phyloP scores from a whole-genome alignment of 2,329 filamentous ascomycete genomes.

The Fusarium irregulare region DNA sequence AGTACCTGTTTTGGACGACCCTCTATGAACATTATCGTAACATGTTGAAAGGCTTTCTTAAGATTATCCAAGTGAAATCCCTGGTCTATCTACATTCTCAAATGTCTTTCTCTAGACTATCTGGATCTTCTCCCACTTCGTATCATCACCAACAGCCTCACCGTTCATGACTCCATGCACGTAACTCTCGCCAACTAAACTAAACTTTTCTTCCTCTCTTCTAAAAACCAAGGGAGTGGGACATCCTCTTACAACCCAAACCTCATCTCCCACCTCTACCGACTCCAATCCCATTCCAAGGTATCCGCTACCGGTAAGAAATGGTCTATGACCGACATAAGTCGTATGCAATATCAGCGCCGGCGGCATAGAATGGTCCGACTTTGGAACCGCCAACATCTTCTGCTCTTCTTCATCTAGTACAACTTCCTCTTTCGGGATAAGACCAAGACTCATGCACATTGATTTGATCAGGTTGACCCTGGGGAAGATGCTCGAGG shows the following conservation, averaged over 20 bases:
- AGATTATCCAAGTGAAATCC: too few species aligned
- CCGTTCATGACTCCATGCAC: slow-evolving; percentile 6
- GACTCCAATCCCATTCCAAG: background rate
- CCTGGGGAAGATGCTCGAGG: background rate
- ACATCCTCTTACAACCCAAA: background rate
- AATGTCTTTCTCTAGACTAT: too few species aligned
- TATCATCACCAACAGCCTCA: background rate
- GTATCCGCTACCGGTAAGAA: background rate
- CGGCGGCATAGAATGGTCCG: background rate
- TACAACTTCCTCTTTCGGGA: rapidly evolving
- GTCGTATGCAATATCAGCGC: background rate
- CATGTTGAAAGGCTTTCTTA: too few species aligned
- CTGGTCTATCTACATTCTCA: too few species aligned
- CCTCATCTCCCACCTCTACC: background rate
- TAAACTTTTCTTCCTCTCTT: rapidly evolving
- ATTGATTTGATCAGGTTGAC: background rate
- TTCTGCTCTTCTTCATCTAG: background rate
- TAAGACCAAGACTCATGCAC: rapidly evolving
- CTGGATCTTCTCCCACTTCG: background rate
- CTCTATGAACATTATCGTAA: too few species aligned
- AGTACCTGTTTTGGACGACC: too few species aligned
- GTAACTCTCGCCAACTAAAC: background rate
- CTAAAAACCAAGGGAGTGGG: background rate
- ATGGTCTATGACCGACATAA: rapidly evolving
- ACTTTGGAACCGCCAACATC: background rate